A percentile compares a stretch with the other conserved stretches of the same genome.
phyloP scores from a whole-genome alignment of 1,284 basidiomycete genomes.

The Omphalotus olearius region DNA sequence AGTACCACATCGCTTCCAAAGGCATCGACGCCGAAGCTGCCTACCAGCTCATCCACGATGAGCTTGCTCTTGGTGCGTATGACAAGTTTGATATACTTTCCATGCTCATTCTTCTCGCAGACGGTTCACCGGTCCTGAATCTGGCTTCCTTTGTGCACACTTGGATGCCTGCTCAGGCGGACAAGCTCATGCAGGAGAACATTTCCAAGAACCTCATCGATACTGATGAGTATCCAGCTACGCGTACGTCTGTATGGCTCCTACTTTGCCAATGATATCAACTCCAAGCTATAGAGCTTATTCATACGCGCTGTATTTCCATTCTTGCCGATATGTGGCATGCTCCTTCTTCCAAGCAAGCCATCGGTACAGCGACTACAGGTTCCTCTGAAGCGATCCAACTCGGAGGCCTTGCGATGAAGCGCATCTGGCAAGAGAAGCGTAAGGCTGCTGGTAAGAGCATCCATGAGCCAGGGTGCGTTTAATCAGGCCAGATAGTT shows the following conservation, averaged over 20 bases:
- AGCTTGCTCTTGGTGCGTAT: conserved; percentile 61
- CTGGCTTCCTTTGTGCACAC: conserved; percentile 79
- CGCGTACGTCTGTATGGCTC: conserved; percentile 41
- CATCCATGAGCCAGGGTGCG: conserved; percentile 73
- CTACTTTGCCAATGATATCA: conserved; percentile 6
- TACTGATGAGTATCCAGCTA: conserved; percentile 86
- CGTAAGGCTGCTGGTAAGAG: conserved; percentile 85
- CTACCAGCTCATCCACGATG: conserved; percentile 84
- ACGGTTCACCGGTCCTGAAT: conserved; percentile 78
- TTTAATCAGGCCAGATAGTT: not conserved
- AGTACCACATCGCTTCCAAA: conserved; percentile 56
- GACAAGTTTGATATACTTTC: not conserved
- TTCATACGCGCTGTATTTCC: conserved; percentile 81
- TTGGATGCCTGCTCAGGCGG: conserved; percentile 57
- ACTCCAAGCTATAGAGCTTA: conserved; percentile 42
- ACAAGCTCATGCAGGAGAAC: conserved; percentile 79
- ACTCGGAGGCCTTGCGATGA: conserved; percentile 92
- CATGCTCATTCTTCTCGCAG: conserved; percentile 29
- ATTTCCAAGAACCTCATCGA: conserved; percentile 89
- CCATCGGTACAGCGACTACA: conserved; percentile 90
- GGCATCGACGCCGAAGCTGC: conserved; percentile 55
- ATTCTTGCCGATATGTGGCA: conserved; percentile 95
- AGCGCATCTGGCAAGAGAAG: conserved; percentile 89
- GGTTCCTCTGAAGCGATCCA: conserved; percentile 93
- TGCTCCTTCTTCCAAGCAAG: conserved; percentile 67